Evolutionary conservation across 2,329 filamentous ascomycete genomes (phyloP).

Genomic region (Rhytidhysteron rufulum): DNA sequence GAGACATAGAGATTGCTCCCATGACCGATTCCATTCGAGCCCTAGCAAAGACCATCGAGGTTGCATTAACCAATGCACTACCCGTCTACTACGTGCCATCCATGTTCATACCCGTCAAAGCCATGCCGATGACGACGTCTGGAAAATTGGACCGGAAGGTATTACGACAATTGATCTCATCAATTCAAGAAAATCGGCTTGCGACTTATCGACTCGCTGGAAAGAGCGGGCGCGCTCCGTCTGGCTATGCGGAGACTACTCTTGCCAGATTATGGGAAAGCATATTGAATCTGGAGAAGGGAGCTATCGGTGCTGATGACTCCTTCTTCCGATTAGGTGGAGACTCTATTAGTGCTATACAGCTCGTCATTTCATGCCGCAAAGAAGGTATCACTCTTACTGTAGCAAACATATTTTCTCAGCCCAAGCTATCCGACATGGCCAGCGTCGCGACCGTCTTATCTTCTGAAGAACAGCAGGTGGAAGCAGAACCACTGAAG

Average conservation of each 20-base stretch:
- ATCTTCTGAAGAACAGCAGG: constrained; percentile 16
- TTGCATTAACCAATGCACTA: constrained; percentile 24
- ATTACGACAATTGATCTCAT: constrained; percentile 33
- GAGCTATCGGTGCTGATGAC: constrained; percentile 40
- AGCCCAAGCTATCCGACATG: constrained; percentile 43
- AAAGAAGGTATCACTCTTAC: constrained; percentile 38
- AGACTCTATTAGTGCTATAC: constrained; percentile 47
- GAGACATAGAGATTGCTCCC: constrained; percentile 14
- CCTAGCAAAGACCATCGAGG: constrained; percentile 21
- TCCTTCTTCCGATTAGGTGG: constrained; percentile 47
- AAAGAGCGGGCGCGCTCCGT: constrained; percentile 26
- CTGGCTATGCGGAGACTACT: constrained; percentile 16
- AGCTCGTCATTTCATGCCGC: constrained; percentile 39
- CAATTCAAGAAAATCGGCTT: constrained; percentile 25
- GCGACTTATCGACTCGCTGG: constrained; percentile 23
- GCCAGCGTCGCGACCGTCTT: constrained; percentile 22
- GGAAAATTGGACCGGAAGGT: constrained; percentile 41
- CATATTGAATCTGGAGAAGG: constrained; percentile 34
- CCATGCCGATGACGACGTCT: constrained; percentile 40
- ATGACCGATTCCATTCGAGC: constrained; percentile 17
- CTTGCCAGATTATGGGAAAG: constrained; percentile 36
- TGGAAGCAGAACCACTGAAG: constrained; percentile 10
- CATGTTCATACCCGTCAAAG: constrained; percentile 40
- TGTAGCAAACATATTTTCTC: constrained; percentile 43
- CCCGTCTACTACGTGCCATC: constrained; percentile 44